A percentile compares a stretch with the other conserved stretches of the same genome.
Evolutionary conservation across 306 rosid genomes (phyloP).

Genomic region (Coriaria nepalensis): DNA sequence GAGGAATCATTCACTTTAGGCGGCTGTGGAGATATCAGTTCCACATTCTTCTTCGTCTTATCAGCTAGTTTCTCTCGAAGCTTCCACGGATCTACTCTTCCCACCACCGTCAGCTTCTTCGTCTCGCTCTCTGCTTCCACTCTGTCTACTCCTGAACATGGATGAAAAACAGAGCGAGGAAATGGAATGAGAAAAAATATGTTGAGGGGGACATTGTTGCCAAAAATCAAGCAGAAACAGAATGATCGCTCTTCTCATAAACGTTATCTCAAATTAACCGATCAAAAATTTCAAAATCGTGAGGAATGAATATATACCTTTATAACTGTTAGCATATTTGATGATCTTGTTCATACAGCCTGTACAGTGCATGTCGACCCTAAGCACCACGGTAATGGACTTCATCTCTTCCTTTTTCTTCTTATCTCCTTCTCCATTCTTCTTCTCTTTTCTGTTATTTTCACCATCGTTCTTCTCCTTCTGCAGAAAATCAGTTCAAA

Average conservation of each 20-base stretch:
- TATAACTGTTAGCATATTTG: conserved; percentile 16
- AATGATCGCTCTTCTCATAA: neutral
- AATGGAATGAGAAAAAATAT: too few relatives aligned
- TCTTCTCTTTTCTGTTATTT: conserved; percentile 8
- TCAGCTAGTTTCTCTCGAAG: conserved; percentile 28
- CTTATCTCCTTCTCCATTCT: conserved; percentile 22
- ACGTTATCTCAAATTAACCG: too few relatives aligned
- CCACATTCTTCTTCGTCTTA: conserved; percentile 50
- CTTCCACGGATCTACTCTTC: conserved; percentile 37
- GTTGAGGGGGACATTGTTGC: neutral
- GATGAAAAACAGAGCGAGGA: neutral
- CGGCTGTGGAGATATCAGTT: conserved; percentile 37
- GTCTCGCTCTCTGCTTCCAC: conserved; percentile 24
- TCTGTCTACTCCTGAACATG: conserved; percentile 33
- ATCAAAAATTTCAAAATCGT: neutral
- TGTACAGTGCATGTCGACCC: conserved; percentile 54
- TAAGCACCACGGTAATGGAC: conserved; percentile 28
- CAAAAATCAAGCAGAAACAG: too few relatives aligned
- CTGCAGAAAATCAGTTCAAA: conserved; percentile 10
- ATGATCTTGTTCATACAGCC: conserved; percentile 54
- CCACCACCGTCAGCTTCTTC: conserved; percentile 47
- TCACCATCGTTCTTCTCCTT: conserved; percentile 27
- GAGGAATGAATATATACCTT: conserved; percentile 19
- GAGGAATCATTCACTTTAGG: conserved; percentile 31
- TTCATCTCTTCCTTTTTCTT: conserved; percentile 29